A percentile compares a stretch with the other conserved stretches of the same genome.
Conservation (phyloP, 2,329 filamentous ascomycete species). For the Xylaria sp. region DNA sequence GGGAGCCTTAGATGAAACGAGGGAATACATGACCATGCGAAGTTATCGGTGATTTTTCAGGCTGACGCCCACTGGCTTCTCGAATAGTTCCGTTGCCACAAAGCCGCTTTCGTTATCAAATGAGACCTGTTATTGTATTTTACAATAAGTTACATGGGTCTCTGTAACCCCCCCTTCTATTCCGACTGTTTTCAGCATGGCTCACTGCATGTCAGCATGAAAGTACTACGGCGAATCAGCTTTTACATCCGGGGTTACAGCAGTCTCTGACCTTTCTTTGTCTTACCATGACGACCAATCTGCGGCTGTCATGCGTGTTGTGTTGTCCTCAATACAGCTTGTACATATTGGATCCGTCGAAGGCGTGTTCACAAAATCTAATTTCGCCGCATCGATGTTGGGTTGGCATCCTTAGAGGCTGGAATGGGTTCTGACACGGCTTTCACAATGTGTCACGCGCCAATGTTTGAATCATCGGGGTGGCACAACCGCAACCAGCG, state of each 20-base stretch:
- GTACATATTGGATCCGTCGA: slow-evolving; percentile 28
- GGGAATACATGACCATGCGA: background rate
- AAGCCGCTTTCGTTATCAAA: slow-evolving; percentile 26
- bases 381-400: slow-evolving; percentile 18
- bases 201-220: slow-evolving; percentile 39
- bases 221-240: slow-evolving; percentile 29
- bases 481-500: slow-evolving; percentile 33
- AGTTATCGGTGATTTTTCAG: slow-evolving; percentile 7
- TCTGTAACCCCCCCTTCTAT: slow-evolving; percentile 14
- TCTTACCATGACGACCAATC: slow-evolving; percentile 27
- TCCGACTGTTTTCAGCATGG: slow-evolving; percentile 28
- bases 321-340: slow-evolving; percentile 21
- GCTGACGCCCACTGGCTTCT: slow-evolving; percentile 28
- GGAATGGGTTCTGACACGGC: slow-evolving; percentile 21
- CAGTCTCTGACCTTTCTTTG: slow-evolving; percentile 27
- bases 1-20: slow-evolving; percentile 25
- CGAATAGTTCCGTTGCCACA: slow-evolving; percentile 26
- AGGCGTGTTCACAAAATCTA: slow-evolving; percentile 21
- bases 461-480: slow-evolving; percentile 28
- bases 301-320: no score
- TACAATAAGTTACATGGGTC: slow-evolving; percentile 29
- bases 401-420: slow-evolving; percentile 20
- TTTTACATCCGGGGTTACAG: slow-evolving; percentile 24
- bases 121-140: slow-evolving; percentile 25
- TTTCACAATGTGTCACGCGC: slow-evolving; percentile 38